phyloP scores from a whole-genome alignment of 2,329 filamentous ascomycete genomes.

The Fusarium illudens region DNA sequence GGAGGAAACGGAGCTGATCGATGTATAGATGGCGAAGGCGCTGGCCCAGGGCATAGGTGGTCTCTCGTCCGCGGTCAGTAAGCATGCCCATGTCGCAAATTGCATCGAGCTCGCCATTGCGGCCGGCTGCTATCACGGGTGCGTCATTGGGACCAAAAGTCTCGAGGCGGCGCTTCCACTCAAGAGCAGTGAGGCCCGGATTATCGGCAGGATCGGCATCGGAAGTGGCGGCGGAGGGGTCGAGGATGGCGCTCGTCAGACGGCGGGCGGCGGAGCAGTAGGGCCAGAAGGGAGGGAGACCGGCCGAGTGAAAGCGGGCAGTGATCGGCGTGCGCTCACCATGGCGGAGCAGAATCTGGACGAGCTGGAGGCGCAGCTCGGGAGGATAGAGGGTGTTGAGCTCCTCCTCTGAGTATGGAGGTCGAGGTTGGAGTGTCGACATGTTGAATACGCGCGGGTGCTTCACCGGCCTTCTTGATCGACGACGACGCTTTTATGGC shows the following conservation, averaged over 20 bases:
- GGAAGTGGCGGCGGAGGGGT: constrained; percentile 48
- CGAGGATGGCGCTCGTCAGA: constrained; percentile 65
- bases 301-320: constrained; percentile 84
- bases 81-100: constrained; percentile 83
- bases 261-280: constrained; percentile 84
- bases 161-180: constrained; percentile 80
- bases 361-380: constrained; percentile 81
- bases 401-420: constrained; percentile 83
- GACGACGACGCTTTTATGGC: not conserved
- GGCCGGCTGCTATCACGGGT: constrained; percentile 74
- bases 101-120: constrained; percentile 74
- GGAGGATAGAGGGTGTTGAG: constrained; percentile 82
- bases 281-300: constrained; percentile 79
- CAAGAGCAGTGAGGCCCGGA: constrained; percentile 55
- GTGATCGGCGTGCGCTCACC: constrained; percentile 86
- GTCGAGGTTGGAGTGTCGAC: constrained; percentile 79
- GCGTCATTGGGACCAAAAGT: constrained; percentile 77
- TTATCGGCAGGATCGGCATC: constrained; percentile 36
- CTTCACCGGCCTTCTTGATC: not conserved
- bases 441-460: constrained; percentile 56
- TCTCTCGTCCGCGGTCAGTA: constrained; percentile 77
- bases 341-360: constrained; percentile 86
- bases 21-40: constrained; percentile 78
- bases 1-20: constrained; percentile 77
- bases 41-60: constrained; percentile 73